Base-by-base conservation (phyloP, 2,329 filamentous ascomycete genomes). In the Aureobasidium sp. region DNA sequence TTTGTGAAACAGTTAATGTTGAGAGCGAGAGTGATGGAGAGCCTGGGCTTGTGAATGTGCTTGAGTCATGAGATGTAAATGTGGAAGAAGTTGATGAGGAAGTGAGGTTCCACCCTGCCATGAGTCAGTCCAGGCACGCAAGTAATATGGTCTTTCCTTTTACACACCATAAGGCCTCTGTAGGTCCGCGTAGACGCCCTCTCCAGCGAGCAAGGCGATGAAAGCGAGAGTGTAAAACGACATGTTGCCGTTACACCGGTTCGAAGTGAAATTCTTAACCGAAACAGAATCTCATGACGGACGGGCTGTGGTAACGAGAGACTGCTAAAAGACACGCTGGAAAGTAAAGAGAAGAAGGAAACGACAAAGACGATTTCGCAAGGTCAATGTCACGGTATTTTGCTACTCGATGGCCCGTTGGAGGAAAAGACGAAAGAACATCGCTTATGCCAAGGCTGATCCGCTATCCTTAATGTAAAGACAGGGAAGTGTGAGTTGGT, bases 371-470 rank as follows among this genome's bases (percentile, higher is more conserved):
- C 36, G 44, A 48, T 9, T 21, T 47, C 16, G 21, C 9, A 32
- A 42, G 57, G 10, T 42, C 44, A 42, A 59, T 50, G 57, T 58
- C 54, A 59, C 42, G 37, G 44, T 41, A 32, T 49, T 25, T 30
- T 59, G 36, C 45, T 59, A 50, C 44, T 59, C 42, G 36, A 50
- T 10, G 47, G 21, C 10, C 45, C 21, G 57, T 29, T 49, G 36
- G 16, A 59, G 32, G 21, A 50, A 50, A 50, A 50, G 36, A 34
- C 34, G 27, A 32, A 45, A 59, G 36, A 42, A 48, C 42, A 48
- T 47, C 14, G 53, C 53, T 48, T 50, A 49, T 41, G 57, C 57
- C 57, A 59, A 59, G 57, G 44, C 45, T 59, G 57, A 44, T 49
- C 36, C 27, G 57, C 32, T 47, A 59, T 34, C 21, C 21, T 39